phyloP scores from a whole-genome alignment of 768 basidiomycete genomes.

The Termitomyces sp. region DNA sequence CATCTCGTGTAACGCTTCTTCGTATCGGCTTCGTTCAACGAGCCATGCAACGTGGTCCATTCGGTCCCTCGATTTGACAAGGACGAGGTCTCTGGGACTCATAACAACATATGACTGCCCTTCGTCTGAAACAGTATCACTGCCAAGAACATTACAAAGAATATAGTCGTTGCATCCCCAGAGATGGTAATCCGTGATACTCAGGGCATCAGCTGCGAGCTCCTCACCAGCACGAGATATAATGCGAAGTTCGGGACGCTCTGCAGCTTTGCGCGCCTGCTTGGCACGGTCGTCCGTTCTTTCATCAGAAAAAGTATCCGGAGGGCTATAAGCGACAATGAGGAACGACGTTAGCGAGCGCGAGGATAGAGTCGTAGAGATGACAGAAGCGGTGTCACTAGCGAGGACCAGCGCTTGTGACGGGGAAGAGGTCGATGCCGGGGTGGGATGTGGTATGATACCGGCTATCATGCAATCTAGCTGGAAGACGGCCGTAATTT shows the following conservation, averaged over 20 bases:
- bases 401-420: constrained; percentile 13
- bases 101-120: constrained; percentile 73
- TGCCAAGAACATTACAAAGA: constrained; percentile 45
- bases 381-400: constrained; percentile 11
- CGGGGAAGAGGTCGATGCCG: constrained; percentile 19
- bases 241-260: constrained; percentile 92
- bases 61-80: constrained; percentile 84
- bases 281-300: constrained; percentile 65
- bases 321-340: constrained; percentile 80
- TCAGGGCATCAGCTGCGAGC: constrained; percentile 77
- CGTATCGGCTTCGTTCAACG: constrained; percentile 78
- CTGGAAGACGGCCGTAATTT: constrained; percentile 88
- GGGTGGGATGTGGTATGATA: constrained; percentile 70
- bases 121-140: constrained; percentile 24
- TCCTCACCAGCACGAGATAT: constrained; percentile 89
- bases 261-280: constrained; percentile 79
- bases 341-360: constrained; percentile 66
- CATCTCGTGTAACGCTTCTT: constrained; percentile 81
- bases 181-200: constrained; percentile 68
- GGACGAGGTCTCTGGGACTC: constrained; percentile 81
- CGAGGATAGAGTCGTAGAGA: constrained; percentile 14
- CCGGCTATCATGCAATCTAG: constrained; percentile 95
- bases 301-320: constrained; percentile 71
- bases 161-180: constrained; percentile 94
- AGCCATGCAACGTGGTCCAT: constrained; percentile 92